Evolutionary conservation across 2,329 filamentous ascomycete species (phyloP), one percentile per base, ranked within the genome.

Genomic region (Botryosphaeria dothidea): DNA sequence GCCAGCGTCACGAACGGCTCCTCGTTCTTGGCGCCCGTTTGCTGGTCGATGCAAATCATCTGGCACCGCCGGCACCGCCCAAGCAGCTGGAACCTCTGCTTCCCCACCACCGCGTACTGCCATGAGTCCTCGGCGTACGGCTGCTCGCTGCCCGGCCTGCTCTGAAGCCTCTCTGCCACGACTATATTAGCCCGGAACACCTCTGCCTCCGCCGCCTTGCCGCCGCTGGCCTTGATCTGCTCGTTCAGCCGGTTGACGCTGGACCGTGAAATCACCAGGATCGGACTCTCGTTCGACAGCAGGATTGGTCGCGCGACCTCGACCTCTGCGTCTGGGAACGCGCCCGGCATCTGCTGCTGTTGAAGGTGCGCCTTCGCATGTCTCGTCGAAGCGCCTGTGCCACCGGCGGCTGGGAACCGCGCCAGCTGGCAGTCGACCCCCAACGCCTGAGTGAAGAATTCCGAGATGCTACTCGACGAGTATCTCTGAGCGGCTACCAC

Each of bases 21-120:
- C 68, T 92, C 88, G 68, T 88, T 87, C 75, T 51, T 54, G 68
- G 88, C 84, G 0, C 88, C 93, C 13, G 90, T 97, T 52, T 88
- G 82, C 75, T 97, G 95, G 72, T 99, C 89, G 51, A 98, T 87
- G 74, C 94, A 97, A 9, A 99, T 90, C 93, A 99, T 98, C 75
- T 97, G 93, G 71, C 95, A 99, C 66, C 95, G 83, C 66, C 92
- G 86, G 72, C 95, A 99, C 3, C 91, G 86, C 0, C 93, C 94
- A 4, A 98, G 79, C 71, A 96, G 86, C 67, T 90, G 83, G 71
- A 92, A 91, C 9, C 79, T 76, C 66, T 89, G 83, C 72, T 76
- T 70, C 1, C 90, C 91, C 65, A 97, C 90, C 8, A 79, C 82
- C 45, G 97, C 71, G 17, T 78, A 82, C 13, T 80, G 81, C 94